Base-by-base conservation (phyloP, 2,329 filamentous ascomycete genomes). In the Lachnellula arida region DNA sequence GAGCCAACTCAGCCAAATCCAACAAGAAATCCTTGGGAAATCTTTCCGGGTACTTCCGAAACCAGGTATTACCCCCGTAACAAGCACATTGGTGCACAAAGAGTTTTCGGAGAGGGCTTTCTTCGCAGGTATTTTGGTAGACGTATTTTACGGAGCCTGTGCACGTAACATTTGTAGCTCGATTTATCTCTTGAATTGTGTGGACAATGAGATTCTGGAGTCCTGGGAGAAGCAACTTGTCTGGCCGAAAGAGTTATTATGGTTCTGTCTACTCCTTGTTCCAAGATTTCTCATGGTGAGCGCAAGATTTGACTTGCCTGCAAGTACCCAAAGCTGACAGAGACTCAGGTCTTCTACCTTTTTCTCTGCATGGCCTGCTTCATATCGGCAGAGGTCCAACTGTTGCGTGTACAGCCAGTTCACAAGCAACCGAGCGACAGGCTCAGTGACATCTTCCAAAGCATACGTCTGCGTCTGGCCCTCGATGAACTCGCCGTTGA, bases 361-460 rank as follows among this genome's bases (percentile, higher is more conserved):
- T 2, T 22, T 37, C 6, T 40, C 3, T 4, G 25, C 9, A 32
- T 25, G 37, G 23, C 9, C 5, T 11, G 2, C 4, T 22, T 8
- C 40, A 44, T 11, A 19, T 22, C 19, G 15, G 19, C 9, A 11
- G 2, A 44, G 4, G 17, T 17, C 15, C 40, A 56, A 17, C 8
- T 49, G 43, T 15, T 56, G 44, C 14, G 17, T 37, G 19, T 59
- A 59, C 3, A 59, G 17, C 46, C 48, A 59, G n/a, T 53, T 19
- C 3, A 51, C 19, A 19, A 55, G 25, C 5, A 51, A 15, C 8
- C 46, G 39, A 17, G 46, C 50, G 5, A 43, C 25, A 42, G 25
- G 32, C 5, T 42, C 39, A 14, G 25, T 28, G 14, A 46, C 23
- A 19, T 60, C 53, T 7, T 52, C 17, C 6, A 60, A 25, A 1